phyloP scores from a whole-genome alignment of 768 basidiomycete species.

The Boletus insuetus region DNA sequence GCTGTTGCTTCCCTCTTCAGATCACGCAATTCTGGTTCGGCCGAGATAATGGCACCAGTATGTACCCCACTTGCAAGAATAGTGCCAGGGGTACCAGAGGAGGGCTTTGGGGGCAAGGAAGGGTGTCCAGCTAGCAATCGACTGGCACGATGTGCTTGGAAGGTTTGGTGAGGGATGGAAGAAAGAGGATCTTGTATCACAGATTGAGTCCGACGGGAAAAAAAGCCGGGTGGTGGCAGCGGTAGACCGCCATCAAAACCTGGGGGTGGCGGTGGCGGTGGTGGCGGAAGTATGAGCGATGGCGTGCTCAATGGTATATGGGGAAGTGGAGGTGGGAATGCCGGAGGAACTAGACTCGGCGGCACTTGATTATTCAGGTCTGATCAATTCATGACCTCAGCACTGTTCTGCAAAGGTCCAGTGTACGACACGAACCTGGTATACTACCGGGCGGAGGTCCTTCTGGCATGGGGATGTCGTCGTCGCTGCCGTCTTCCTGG shows the following conservation, averaged over 20 bases:
- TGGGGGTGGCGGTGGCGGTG: constrained; percentile 4
- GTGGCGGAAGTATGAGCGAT: constrained; percentile 18
- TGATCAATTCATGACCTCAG: constrained; percentile 5
- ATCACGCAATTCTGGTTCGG: constrained; percentile 86
- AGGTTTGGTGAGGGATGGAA: constrained; percentile 73
- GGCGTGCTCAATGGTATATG: constrained; percentile 18
- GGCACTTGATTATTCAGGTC: constrained; percentile 5
- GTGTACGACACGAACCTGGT: constrained; percentile 16
- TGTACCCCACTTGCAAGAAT: constrained; percentile 46
- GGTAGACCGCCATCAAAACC: constrained; percentile 20
- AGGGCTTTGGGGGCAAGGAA: constrained; percentile 44
- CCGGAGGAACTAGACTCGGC: background rate
- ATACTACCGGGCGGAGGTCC: constrained; percentile 58
- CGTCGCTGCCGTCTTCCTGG: constrained; percentile 56
- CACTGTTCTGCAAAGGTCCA: background rate
- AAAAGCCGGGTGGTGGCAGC: constrained; percentile 65
- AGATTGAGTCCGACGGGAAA: constrained; percentile 52
- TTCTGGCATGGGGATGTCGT: constrained; percentile 88
- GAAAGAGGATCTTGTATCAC: constrained; percentile 75
- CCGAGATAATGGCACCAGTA: constrained; percentile 69
- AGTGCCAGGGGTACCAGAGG: constrained; percentile 13
- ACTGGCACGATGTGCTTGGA: constrained; percentile 64
- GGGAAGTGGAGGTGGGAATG: constrained; percentile 26
- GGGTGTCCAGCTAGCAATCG: constrained; percentile 39
- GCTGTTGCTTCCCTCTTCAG: constrained; percentile 93